These are phyloP conservation scores for Kurtzmaniella quercitrusa DNA, from an alignment of 1,139 yeast species.

Conservation along the genomic window DNA sequence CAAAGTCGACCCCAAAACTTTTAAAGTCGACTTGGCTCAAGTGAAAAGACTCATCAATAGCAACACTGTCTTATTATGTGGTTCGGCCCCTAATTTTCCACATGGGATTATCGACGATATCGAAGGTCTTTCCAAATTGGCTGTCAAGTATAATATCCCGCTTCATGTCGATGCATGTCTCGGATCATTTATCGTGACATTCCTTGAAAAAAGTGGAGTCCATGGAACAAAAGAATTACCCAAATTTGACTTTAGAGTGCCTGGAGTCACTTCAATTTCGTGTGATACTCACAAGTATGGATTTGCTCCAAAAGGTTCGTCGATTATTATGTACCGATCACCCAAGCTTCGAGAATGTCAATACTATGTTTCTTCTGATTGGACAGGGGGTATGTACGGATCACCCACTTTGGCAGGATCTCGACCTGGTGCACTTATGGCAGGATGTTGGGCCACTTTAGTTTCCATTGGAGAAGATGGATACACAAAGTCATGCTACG, in stretches of 20 bases:
- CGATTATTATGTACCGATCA: constrained; percentile 83
- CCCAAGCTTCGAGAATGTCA: constrained; percentile 68
- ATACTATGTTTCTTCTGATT: constrained; percentile 76
- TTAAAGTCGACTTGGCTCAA: constrained; percentile 60
- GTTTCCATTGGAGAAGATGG: constrained; percentile 77
- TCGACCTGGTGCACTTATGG: constrained; percentile 94
- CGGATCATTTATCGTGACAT: constrained; percentile 87
- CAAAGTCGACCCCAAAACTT: constrained; percentile 66
- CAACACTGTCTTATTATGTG: constrained; percentile 80
- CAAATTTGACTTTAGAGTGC: constrained; percentile 76
- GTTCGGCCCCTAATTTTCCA: constrained; percentile 96
- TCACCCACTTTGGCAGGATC: constrained; percentile 97
- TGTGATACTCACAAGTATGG: constrained; percentile 98
- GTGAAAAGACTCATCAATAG: constrained; percentile 64
- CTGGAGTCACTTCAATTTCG: constrained; percentile 95
- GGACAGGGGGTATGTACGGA: constrained; percentile 96
- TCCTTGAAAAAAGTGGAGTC: constrained; percentile 63
- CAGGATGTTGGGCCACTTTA: constrained; percentile 96
- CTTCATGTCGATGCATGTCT: constrained; percentile 94
- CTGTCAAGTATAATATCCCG: constrained; percentile 62
- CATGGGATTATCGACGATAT: constrained; percentile 95
- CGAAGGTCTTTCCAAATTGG: constrained; percentile 64
- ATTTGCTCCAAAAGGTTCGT: constrained; percentile 96
- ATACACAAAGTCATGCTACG: constrained; percentile 60
- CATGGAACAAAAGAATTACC: constrained; percentile 45